phyloP scores from a whole-genome alignment of 164 flowering plant genomes.

The Magnolia changhungtana region DNA sequence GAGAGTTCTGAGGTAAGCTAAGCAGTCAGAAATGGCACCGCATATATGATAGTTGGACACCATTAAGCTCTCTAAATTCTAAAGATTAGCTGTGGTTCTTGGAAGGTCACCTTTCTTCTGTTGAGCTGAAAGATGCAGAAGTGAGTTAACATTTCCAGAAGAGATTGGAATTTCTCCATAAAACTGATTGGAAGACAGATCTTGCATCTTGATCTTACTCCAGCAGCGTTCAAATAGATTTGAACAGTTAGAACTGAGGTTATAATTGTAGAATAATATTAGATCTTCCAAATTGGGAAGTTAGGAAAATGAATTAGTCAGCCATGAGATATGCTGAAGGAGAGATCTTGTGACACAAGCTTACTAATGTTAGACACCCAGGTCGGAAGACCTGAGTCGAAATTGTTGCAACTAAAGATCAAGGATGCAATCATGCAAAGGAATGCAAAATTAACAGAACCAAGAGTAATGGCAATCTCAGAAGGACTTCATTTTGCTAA shows the following conservation, averaged over 20 bases:
- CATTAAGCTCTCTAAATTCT: too few species aligned
- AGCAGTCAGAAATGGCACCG: too few species aligned
- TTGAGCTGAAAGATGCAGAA: too few species aligned
- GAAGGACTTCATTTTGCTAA: not conserved
- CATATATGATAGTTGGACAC: too few species aligned
- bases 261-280: too few species aligned
- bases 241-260: too few species aligned
- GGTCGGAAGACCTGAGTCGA: not conserved
- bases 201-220: slow-evolving; percentile 4
- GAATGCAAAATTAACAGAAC: slow-evolving; percentile 10
- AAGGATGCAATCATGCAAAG: not conserved
- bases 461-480: not conserved
- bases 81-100: too few species aligned
- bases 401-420: not conserved
- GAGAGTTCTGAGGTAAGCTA: too few species aligned
- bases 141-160: not conserved
- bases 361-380: slow-evolving; percentile 4
- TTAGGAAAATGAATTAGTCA: not conserved
- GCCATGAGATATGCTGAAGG: not conserved
- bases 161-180: slow-evolving; percentile 17
- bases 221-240: not conserved
- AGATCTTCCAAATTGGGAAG: not conserved
- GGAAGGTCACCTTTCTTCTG: too few species aligned
- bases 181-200: slow-evolving; percentile 5
- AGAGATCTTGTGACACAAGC: not conserved